A percentile compares a stretch with the other conserved stretches of the same genome.
These are phyloP conservation scores for Hypomontagnella submonticulosa DNA, from an alignment of 495 filamentous ascomycete species.

Conservation along the genomic window DNA sequence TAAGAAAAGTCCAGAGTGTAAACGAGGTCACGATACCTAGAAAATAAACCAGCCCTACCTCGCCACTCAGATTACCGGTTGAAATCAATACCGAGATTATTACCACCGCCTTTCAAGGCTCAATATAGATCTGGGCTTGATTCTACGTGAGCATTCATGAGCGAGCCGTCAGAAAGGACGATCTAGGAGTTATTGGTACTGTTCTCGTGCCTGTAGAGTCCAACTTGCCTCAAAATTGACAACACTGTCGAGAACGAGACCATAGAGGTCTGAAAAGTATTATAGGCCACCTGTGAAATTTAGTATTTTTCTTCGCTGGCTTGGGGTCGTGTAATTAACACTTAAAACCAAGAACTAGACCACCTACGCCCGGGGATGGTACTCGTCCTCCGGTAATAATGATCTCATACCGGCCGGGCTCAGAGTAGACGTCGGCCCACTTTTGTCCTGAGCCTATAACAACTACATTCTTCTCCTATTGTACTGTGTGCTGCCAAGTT, in stretches of 20 bases:
- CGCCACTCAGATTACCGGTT: too few relatives aligned
- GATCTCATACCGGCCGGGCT: not conserved
- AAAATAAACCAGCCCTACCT: too few relatives aligned
- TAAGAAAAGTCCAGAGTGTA: too few relatives aligned
- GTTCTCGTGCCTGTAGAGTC: too few relatives aligned
- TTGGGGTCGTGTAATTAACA: not conserved
- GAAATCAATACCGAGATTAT: not conserved
- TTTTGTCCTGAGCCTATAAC: not conserved
- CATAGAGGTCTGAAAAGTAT: slow-evolving; percentile 1
- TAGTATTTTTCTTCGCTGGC: not conserved
- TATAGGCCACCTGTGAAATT: not conserved
- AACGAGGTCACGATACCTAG: too few relatives aligned
- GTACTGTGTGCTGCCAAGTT: too few relatives aligned
- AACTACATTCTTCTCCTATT: not conserved
- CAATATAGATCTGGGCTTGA: slow-evolving; percentile 1
- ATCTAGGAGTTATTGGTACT: too few relatives aligned
- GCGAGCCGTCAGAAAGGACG: not conserved
- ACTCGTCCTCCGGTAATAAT: not conserved
- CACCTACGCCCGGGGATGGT: not conserved
- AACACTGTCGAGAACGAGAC: not conserved
- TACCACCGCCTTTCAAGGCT: slow-evolving; percentile 8
- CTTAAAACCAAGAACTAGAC: slow-evolving; percentile 2
- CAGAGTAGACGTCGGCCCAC: slow-evolving; percentile 1
- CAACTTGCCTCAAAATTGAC: slow-evolving; percentile 1
- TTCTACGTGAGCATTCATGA: not conserved